Evolutionary conservation across 345 rosid species (phyloP), one percentile per base, ranked within the genome.

Genomic region (Salix caprea): DNA sequence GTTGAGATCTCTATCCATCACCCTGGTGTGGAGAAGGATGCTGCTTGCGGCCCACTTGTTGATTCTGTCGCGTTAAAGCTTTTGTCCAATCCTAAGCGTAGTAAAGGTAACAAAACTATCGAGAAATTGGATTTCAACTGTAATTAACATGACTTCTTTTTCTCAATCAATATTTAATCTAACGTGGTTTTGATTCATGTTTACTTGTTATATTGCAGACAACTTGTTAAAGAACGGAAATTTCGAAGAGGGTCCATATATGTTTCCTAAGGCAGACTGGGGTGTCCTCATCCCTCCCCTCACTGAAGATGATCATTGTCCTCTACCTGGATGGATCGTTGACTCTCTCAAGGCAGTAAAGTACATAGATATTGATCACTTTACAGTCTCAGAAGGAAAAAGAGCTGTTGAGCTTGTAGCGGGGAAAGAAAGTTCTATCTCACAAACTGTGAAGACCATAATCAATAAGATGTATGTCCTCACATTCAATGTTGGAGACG

Each of bases 261-360:
- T 90, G 75, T 69, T 87, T 56, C 87, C 87, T n/a, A 85, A 70
- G 23, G 64, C 86, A 30, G 81, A 86, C 52, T 86, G 80, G 77
- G 98, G 98, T 26, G 93, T 90, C 46, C 82, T 91, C 24, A 81
- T 93, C 70, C 94, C 98, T 42, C 90, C 98, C 69, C 82, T 82
- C 67, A 82, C 87, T 15, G 93, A 91, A 62, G 98, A 93, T 32
- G 86, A 86, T 4, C 91, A 91, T 74, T 80, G 88, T 69, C 90
- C 98, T 2, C 74, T 91, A 56, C 92, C 91, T 3, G 93, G 97
- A n/a, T 93, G 98, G 97, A 89, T 88, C 13, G 71, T 89, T 14
- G 97, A 91, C 74, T 91, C 98, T 42, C 96, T 91, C 28, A 93
- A 91, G 74, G 97, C 94, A 26, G 91, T 89, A 1, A 91, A 90